Base-by-base conservation (phyloP, 202 grass and related monocot species). In the Schoenoplectus triqueter region DNA sequence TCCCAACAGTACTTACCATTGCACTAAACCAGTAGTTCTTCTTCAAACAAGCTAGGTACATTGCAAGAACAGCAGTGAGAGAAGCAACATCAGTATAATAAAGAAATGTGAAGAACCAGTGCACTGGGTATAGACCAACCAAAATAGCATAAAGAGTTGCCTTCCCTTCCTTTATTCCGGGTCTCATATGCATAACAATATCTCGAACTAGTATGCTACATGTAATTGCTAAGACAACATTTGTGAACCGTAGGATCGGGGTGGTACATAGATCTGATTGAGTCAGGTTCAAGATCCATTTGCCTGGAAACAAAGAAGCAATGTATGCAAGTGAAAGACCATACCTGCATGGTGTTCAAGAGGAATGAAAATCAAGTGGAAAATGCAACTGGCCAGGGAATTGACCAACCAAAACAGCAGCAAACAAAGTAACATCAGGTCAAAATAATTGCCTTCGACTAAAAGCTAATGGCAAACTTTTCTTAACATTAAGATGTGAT, bases 61-160 rank as follows among this genome's bases (percentile, higher is more conserved):
- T 95, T 51, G 93, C 95, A 75, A 98, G 93, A 86, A 98, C 93
- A 74, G 89, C 84, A 49, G 88, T 88, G 56, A 98, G 84, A 87
- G 95, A 98, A 69, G 95, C 88, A 0, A 93, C 90, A 88, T 95
- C 95, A 46, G 95, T 98, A 73, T 95, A 98, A 86, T 95, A 95
- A 73, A 98, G 86, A 87, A 98, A 98, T 66, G 91, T 89, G 86
- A 98, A 98, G 88, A 98, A 98, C 91, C 95, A 98, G 73, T 94
- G 91, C 86, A 95, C 56, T 63, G 93, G 95, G 76, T 95, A 98
- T 82, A 93, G 68, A 54, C 88, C 64, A 78, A 93, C 80, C 66
- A 94, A 44, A 84, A 95, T 92, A 80, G 91, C 78, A 89, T 90
- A 98, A 8, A 3, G 82, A 60, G 90, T 90, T 73, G 91, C 91